Base-by-base conservation (phyloP, 1,284 basidiomycete genomes). In the Melampsora larici-populina region DNA sequence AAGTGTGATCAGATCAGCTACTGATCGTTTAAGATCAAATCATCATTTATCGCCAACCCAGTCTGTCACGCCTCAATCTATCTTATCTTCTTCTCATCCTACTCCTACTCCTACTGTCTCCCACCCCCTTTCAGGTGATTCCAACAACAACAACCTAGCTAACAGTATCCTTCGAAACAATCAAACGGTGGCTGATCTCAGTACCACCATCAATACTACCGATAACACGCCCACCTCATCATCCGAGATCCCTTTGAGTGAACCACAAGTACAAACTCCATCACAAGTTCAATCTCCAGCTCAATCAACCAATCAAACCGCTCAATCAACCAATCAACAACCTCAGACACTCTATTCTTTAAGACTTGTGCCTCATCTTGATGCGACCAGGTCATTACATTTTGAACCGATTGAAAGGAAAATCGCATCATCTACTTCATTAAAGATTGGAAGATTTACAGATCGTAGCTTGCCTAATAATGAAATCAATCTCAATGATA, bases 301-400 rank as follows among this genome's bases (percentile, higher is more conserved):
- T 17, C 55, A 78, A 15, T 46, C 63, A 33, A 63, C 65, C 5
- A 66, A 78, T 24, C 51, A 79, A 66, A 24, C 33, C 79, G 78
- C n/a, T 70, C 78, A 26, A 78, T 70, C 65, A 74, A 70, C 77
- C 78, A 63, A 11, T 58, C 21, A 29, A 78, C 36, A 55, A 70
- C 8, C 80, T 36, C 64, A 79, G 64, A 80, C 79, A 46, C 84
- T 83, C 31, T 86, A 87, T 79, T 86, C 87, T 6, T 86, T 89
- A 67, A 91, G 95, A 15, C 90, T 98, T 75, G 95, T 97, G 1
- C 96, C 95, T 4, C 92, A 97, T 83, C 90, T 98, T 81, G 94
- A 98, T 83, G 90, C 90, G 17, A 89, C 92, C 21, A 89, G 94
- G 69, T 92, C 93, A 0, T 89, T 98, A 18, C 89, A 92, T 78